Base-by-base conservation (phyloP, 306 rosid genomes). In the Vigna trinervia region DNA sequence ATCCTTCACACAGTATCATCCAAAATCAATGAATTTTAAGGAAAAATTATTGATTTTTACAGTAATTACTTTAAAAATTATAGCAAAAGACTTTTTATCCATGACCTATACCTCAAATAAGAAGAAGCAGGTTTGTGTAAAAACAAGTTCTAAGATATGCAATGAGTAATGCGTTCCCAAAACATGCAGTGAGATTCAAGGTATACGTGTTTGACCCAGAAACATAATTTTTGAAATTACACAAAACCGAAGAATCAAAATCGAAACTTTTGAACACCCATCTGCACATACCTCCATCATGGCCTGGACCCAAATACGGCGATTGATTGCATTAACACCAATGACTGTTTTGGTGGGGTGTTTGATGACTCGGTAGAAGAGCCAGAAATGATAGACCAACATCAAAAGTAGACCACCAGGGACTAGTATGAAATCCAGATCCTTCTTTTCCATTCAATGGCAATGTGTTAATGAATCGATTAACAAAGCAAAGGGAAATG, bases 231-330 rank as follows among this genome's bases (percentile, higher is more conserved):
- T 13, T 54, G 6, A 4, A 47, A 52, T 20, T 6, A 8, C 8
- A 10, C 41, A 46, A 17, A 17, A 48, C 68, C 67, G 53, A 76
- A 1, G 5, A 51, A 76, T 64, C 4, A 73, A 46, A 23, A 63
- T 36, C 3, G 11, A 77, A 54, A 58, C 65, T 51, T 70, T 68
- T 26, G 10, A 34, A 5, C 17, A 66, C 3, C 54, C 72, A 78
- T 17, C 17, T 20, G 3, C 4, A 41, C 66, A 6, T 78, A 93
- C 98, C 97, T 90, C 97, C 97, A 88, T 95, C 97, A 95, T 95
- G 19, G 96, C 96, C 6, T 74, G 86, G 47, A 90, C 93, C 99
- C 99, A 95, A 71, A 86, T 76, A 13, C 97, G 93, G 66, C 99
- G 97, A 69, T 87, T 92, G 87, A 88, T 69, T 80, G 97, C 88